phyloP scores from a whole-genome alignment of 345 rosid genomes.

The Ailanthus altissimus region DNA sequence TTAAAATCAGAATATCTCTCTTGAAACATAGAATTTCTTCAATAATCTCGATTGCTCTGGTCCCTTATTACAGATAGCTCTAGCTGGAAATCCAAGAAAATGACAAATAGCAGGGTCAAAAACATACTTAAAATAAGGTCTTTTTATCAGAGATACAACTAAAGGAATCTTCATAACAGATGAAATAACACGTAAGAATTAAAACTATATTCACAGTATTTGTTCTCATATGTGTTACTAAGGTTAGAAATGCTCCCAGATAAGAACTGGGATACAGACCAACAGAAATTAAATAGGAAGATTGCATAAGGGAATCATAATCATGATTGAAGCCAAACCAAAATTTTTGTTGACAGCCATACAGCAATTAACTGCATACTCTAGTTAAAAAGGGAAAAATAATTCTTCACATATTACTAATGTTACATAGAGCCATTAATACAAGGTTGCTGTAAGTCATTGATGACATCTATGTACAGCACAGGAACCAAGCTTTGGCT shows the following conservation, averaged over 20 bases:
- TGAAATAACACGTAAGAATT: neutral
- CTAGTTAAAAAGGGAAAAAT: conserved; percentile 11
- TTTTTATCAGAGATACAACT: neutral
- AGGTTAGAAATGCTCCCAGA: neutral
- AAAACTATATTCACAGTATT: neutral
- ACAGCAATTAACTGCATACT: conserved; percentile 10
- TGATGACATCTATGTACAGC: conserved; percentile 49
- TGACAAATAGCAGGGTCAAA: neutral
- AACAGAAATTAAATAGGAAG: neutral
- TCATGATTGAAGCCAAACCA: conserved; percentile 6
- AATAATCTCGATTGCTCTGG: neutral
- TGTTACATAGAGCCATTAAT: conserved; percentile 40
- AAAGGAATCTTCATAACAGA: neutral
- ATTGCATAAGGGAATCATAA: conserved; percentile 6
- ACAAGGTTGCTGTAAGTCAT: conserved; percentile 42
- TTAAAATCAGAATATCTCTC: neutral
- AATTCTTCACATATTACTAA: conserved; percentile 30
- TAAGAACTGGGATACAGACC: conserved; percentile 7
- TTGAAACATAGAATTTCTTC: neutral
- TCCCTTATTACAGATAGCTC: neutral
- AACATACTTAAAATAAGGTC: neutral
- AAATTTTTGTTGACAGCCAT: conserved; percentile 11
- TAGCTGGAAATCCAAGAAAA: neutral
- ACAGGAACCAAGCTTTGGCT: conserved; percentile 32
- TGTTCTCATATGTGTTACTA: neutral